A percentile compares a stretch with the other conserved stretches of the same genome.
phyloP scores from a whole-genome alignment of 495 filamentous ascomycete genomes.

The Hyaloscypha hepaticicola region DNA sequence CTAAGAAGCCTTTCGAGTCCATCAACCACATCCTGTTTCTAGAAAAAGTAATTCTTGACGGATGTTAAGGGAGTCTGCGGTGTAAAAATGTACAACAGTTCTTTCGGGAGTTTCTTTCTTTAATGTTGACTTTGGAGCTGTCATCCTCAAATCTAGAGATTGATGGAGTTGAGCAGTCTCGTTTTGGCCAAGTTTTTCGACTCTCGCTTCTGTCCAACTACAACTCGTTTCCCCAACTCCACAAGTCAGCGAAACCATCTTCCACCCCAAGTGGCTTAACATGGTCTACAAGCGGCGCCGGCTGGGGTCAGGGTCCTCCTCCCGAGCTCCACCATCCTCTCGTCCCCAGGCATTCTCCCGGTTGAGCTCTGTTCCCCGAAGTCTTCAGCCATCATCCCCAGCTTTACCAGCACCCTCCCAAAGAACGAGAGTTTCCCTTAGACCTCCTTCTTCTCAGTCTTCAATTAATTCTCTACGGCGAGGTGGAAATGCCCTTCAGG shows the following conservation, averaged over 20 bases:
- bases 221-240: not conserved
- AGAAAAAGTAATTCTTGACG: not conserved
- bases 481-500: conserved; percentile 11
- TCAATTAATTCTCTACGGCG: conserved; percentile 15
- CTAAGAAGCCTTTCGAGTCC: not conserved
- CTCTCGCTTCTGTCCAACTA: not conserved
- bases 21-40: conserved; percentile 5
- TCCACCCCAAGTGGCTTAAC: conserved; percentile 1
- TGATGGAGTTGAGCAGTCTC: too few species aligned
- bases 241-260: not conserved
- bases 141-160: too few species aligned
- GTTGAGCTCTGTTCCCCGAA: conserved; percentile 19
- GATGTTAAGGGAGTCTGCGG: not conserved
- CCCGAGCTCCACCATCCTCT: conserved; percentile 8
- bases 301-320: conserved; percentile 3
- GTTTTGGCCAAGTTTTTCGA: too few species aligned
- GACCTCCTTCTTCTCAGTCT: conserved; percentile 24
- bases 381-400: conserved; percentile 30
- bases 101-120: not conserved
- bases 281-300: conserved; percentile 32
- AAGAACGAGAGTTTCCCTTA: conserved; percentile 31
- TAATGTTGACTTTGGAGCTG: not conserved
- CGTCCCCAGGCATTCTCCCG: conserved; percentile 16
- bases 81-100: conserved; percentile 1
- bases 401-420: conserved; percentile 28